These are phyloP conservation scores for Macaranga tanarius DNA, from an alignment of 441 rosid species.

Conservation along the genomic window DNA sequence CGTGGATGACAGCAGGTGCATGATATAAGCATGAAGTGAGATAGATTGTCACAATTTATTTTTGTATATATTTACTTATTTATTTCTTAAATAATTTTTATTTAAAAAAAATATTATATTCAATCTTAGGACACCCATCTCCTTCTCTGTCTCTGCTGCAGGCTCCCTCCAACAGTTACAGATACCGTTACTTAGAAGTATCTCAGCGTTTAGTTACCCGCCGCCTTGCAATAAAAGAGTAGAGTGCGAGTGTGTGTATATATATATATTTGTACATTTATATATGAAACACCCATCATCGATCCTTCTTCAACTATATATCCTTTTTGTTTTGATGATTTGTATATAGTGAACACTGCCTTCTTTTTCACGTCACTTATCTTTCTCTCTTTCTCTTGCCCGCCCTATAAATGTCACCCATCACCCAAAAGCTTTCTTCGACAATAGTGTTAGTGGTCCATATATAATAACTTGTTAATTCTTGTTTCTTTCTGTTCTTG, in stretches of 20 bases:
- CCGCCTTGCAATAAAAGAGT: slow-evolving; percentile 23
- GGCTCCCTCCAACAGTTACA: slow-evolving; percentile 22
- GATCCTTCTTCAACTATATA: neutral
- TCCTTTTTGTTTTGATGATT: neutral
- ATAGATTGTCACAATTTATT: slow-evolving; percentile 28
- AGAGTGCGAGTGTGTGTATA: too few relatives aligned
- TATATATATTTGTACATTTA: too few relatives aligned
- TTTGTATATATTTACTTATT: neutral
- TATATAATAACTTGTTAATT: neutral
- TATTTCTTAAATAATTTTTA: neutral
- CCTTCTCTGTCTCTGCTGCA: slow-evolving; percentile 18
- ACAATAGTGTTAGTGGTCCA: slow-evolving; percentile 29
- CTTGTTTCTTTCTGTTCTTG: neutral
- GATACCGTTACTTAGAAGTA: slow-evolving; percentile 42
- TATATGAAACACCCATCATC: too few relatives aligned
- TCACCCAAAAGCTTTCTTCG: slow-evolving; percentile 16
- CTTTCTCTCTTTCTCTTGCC: slow-evolving; percentile 10
- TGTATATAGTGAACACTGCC: slow-evolving; percentile 25
- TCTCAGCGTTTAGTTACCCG: slow-evolving; percentile 30
- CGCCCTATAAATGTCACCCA: slow-evolving; percentile 35
- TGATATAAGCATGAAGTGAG: slow-evolving; percentile 67
- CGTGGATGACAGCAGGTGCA: slow-evolving; percentile 46
- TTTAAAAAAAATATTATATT: neutral
- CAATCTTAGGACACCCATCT: neutral
- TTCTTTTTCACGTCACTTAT: slow-evolving; percentile 44